A percentile compares a stretch with the other conserved stretches of the same genome.
Conservation (phyloP, 495 filamentous ascomycete species). For the Talaromyces stipitatus region DNA sequence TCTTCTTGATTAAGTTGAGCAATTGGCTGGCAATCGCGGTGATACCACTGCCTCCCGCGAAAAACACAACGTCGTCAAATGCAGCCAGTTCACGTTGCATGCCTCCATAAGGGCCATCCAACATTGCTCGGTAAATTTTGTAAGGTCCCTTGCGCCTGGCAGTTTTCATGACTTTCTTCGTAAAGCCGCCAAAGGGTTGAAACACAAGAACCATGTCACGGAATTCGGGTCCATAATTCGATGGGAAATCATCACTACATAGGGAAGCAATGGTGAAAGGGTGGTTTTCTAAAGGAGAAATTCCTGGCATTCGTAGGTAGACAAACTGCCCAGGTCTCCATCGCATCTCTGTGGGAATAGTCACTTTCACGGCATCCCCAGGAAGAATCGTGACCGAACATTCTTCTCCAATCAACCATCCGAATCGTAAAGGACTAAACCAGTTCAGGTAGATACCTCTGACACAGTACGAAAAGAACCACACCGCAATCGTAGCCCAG, state of each 20-base stretch:
- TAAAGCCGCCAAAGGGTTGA: conserved; percentile 85
- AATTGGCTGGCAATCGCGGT: conserved; percentile 88
- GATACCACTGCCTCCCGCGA: conserved; percentile 91
- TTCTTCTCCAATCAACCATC: conserved; percentile 81
- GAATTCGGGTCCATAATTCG: conserved; percentile 76
- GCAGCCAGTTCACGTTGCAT: conserved; percentile 87
- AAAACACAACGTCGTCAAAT: conserved; percentile 87
- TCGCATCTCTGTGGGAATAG: conserved; percentile 82
- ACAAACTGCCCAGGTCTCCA: conserved; percentile 95
- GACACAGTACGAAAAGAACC: conserved; percentile 55
- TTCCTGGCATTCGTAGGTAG: conserved; percentile 86
- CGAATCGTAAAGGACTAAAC: conserved; percentile 69
- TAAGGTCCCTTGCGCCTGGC: conserved; percentile 75
- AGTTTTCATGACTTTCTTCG: conserved; percentile 65
- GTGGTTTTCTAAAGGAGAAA: conserved; percentile 84
- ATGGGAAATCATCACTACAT: conserved; percentile 80
- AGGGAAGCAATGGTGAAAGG: conserved; percentile 93
- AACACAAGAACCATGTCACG: conserved; percentile 87
- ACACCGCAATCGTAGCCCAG: conserved; percentile 73
- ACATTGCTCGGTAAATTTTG: conserved; percentile 79
- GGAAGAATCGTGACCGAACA: conserved; percentile 79
- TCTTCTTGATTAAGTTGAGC: conserved; percentile 85
- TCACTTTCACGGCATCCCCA: conserved; percentile 88
- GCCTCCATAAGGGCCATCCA: conserved; percentile 92
- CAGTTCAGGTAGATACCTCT: conserved; percentile 78